Base-by-base conservation (phyloP, 257 asterid species). In the Hygrophila difformis region DNA sequence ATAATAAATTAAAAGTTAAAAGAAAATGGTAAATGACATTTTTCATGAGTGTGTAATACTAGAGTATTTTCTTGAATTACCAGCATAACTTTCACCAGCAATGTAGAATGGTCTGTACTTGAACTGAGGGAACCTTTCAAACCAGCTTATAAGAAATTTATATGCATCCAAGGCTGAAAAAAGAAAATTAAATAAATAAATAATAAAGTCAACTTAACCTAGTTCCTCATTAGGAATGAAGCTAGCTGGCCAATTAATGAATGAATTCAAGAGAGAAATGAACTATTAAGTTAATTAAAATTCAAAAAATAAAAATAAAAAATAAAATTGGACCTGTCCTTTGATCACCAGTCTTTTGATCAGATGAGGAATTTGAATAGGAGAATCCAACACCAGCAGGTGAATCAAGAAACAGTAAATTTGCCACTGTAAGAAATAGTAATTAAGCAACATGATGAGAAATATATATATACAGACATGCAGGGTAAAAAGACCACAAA, bases 371-470 rank as follows among this genome's bases (percentile, higher is more conserved):
- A 44, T 75, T 75, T 44, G 89, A 72, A 36, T 79, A 79, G 31
- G 84, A 79, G 59, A 79, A 79, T 24, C 89, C 89, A 60, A 79
- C 84, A 18, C 89, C 84, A 56, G 84, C 84, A 18, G 84, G 84
- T 36, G 89, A 78, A 65, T 78, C 88, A 37, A 79, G 73, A 46
- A 79, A 79, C 5, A 75, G 64, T 44, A 75, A 67, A 47, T 79
- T 79, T 49, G 89, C 89, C 59, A 69, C 84, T 79, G 68, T 65
- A 67, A 34, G 20, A 61, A 39, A n/a, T n/a, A n/a, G n/a, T n/a
- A n/a, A n/a, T n/a, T n/a, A n/a, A n/a, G n/a, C n/a, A n/a, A n/a
- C n/a, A n/a, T n/a, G n/a, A n/a, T n/a, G n/a, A n/a, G n/a, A n/a
- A n/a, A n/a, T n/a, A n/a, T n/a, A n/a, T n/a, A n/a, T n/a, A n/a